phyloP scores from a whole-genome alignment of 495 filamentous ascomycete species.

The Neurospora africana region DNA sequence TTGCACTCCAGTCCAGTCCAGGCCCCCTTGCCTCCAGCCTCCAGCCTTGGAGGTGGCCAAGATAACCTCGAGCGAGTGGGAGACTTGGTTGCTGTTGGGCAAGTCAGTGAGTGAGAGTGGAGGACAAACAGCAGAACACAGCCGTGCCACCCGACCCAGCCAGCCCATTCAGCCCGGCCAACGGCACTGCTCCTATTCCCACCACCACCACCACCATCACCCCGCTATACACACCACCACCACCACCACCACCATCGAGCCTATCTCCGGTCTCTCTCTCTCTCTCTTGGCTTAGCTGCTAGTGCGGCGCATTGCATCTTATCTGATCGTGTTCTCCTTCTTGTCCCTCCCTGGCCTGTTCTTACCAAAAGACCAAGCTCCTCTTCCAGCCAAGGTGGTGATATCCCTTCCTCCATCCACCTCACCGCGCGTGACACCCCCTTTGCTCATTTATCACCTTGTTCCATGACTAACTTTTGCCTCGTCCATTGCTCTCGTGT shows the following conservation, averaged over 20 bases:
- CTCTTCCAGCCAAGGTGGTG: not conserved
- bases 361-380: not conserved
- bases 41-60: not conserved
- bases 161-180: not conserved
- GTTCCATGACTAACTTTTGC: not conserved
- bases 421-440: not conserved
- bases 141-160: not conserved
- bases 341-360: not conserved
- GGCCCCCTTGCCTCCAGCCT: not conserved
- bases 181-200: not conserved
- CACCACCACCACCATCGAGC: not conserved
- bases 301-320: not conserved
- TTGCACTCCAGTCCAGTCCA: not conserved
- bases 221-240: not conserved
- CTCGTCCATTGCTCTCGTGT: not conserved
- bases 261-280: not conserved
- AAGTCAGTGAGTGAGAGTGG: not conserved
- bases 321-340: not conserved
- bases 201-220: not conserved
- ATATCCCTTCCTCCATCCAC: not conserved
- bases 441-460: not conserved
- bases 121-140: not conserved
- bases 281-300: not conserved
- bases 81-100: not conserved
- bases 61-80: not conserved